These are phyloP conservation scores for Dendrobium huoshanense DNA, from an alignment of 106 monocot genomes.

Conservation along the genomic window DNA sequence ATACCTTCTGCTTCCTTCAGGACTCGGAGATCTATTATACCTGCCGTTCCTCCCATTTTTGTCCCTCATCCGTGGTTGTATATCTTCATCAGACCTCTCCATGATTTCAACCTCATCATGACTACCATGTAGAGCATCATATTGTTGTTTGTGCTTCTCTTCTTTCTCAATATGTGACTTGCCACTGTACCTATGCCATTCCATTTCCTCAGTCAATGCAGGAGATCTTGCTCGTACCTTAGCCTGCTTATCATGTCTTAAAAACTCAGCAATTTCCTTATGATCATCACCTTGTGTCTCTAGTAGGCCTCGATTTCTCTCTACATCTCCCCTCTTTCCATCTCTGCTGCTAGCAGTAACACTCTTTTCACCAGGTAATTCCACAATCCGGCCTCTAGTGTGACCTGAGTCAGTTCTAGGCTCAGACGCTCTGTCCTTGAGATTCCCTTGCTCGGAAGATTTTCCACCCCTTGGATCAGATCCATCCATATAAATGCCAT, in stretches of 20 bases:
- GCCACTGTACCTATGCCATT: conserved; percentile 13
- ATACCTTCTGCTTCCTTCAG: conserved; percentile 50
- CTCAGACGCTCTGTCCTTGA: conserved; percentile 22
- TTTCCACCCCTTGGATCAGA: conserved; percentile 32
- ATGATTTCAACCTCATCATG: conserved; percentile 35
- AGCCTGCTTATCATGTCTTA: conserved; percentile 30
- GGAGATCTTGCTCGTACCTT: conserved; percentile 24
- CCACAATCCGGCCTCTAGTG: conserved; percentile 3
- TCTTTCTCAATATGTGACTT: conserved; percentile 31
- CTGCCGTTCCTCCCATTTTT: conserved; percentile 32
- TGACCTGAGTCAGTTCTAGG: conserved; percentile 27
- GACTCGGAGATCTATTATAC: conserved; percentile 37
- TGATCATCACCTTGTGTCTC: conserved; percentile 33
- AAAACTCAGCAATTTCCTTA: conserved; percentile 9
- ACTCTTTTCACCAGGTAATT: conserved; percentile 19
- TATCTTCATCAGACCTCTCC: conserved; percentile 57
- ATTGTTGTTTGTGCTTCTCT: conserved; percentile 39
- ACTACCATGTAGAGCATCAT: conserved; percentile 19
- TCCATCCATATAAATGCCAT: conserved; percentile 24
- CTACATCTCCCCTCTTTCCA: conserved; percentile 16
- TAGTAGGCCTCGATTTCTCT: conserved; percentile 22
- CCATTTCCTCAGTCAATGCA: conserved; percentile 24
- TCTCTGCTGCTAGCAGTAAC: conserved; percentile 9
- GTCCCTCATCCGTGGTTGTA: conserved; percentile 25
- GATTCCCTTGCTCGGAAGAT: conserved; percentile 21